Evolutionary conservation across 2,329 filamentous ascomycete species (phyloP).

Genomic region (Nemania bipapillata): DNA sequence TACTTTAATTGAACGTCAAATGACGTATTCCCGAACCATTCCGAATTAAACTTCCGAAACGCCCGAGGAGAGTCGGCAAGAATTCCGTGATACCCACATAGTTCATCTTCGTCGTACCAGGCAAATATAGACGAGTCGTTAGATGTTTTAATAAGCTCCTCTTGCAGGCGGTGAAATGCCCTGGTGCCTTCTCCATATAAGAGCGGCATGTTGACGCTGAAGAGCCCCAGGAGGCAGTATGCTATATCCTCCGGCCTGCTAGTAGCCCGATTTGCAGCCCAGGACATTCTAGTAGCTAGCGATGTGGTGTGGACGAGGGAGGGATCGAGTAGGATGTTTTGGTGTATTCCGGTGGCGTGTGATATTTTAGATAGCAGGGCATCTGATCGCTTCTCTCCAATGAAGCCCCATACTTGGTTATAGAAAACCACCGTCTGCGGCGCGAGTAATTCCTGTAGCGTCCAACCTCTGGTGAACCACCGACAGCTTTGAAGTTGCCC

Average conservation of each 20-base stretch:
- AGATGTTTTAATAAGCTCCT: slow-evolving; percentile 4
- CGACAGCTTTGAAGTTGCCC: background rate
- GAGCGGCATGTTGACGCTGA: slow-evolving; percentile 25
- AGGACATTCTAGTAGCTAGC: slow-evolving; percentile 17
- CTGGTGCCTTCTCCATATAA: slow-evolving; percentile 29
- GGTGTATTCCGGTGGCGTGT: too few species aligned
- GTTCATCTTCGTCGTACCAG: background rate
- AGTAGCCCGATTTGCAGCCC: slow-evolving; percentile 25
- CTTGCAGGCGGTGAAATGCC: slow-evolving; percentile 30
- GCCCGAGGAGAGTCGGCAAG: slow-evolving; percentile 4
- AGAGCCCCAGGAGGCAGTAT: slow-evolving; percentile 33
- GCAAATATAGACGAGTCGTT: slow-evolving; percentile 4
- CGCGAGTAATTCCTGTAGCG: background rate
- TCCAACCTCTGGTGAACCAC: slow-evolving; percentile 14
- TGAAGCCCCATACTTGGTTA: background rate
- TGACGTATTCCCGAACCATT: background rate
- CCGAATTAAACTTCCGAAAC: background rate
- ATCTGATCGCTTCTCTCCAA: slow-evolving; percentile 18
- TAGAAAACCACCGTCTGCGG: background rate
- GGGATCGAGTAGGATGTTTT: too few species aligned
- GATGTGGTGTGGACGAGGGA: too few species aligned
- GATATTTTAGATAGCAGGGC: too few species aligned
- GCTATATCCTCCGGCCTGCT: slow-evolving; percentile 30
- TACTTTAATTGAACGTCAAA: too few species aligned
- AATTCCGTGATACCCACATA: background rate